Percentiles rank a stretch among this genome's conserved stretches.
phyloP scores from a whole-genome alignment of 2,329 filamentous ascomycete genomes.

The Echinosphaeria canescens region DNA sequence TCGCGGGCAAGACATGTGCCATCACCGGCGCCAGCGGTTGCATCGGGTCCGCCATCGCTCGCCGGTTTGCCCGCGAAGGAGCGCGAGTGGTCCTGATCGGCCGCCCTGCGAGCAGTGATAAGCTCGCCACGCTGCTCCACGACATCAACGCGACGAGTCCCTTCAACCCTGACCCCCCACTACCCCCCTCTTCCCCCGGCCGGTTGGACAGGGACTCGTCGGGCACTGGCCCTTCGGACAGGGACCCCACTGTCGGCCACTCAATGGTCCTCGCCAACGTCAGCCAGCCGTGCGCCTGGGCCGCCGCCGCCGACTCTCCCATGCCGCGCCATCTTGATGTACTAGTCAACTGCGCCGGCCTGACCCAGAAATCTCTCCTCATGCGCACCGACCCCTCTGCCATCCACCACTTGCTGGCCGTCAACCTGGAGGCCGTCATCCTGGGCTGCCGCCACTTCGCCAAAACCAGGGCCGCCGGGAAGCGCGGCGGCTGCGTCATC shows the following conservation, averaged over 20 bases:
- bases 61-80: conserved; percentile 39
- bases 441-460: conserved; percentile 31
- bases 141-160: too few species aligned
- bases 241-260: conserved; percentile 11
- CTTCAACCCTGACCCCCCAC: too few species aligned
- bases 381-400: conserved; percentile 24
- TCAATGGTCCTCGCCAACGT: too few species aligned
- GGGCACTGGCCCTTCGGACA: neutral
- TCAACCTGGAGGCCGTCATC: conserved; percentile 49
- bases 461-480: conserved; percentile 18
- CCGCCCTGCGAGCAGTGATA: too few species aligned
- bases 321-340: too few species aligned
- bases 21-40: conserved; percentile 51
- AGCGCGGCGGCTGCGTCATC: conserved; percentile 39
- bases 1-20: conserved; percentile 28
- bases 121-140: too few species aligned
- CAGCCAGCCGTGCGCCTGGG: too few species aligned
- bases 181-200: too few species aligned
- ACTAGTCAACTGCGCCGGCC: conserved; percentile 63
- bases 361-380: conserved; percentile 45
- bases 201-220: neutral
- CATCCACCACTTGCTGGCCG: conserved; percentile 36
- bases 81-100: conserved; percentile 16
- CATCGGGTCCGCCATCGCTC: conserved; percentile 47
- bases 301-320: too few species aligned